phyloP scores from a whole-genome alignment of 345 rosid species.

The Alliaria petiolata region DNA sequence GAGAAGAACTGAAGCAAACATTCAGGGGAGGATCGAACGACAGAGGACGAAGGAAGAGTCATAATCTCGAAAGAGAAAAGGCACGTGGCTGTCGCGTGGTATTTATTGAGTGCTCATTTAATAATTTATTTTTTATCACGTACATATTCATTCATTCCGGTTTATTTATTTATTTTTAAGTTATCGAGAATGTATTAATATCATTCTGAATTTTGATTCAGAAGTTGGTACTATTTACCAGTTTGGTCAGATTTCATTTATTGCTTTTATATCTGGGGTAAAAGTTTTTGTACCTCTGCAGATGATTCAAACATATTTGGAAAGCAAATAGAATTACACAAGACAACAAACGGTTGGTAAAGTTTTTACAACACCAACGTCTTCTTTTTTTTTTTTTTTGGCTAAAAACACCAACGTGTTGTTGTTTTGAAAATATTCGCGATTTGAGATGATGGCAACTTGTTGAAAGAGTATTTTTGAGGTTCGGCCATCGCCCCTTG shows the following conservation, averaged over 20 bases:
- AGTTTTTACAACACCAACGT: background rate
- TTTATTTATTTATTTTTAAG: background rate
- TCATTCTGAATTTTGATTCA: background rate
- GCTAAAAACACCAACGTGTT: too few relatives aligned
- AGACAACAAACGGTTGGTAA: background rate
- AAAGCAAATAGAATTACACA: background rate
- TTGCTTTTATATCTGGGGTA: background rate
- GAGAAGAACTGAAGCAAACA: conserved; percentile 15
- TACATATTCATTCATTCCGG: background rate
- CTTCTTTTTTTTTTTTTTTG: background rate
- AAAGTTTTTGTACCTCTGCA: background rate
- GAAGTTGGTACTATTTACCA: background rate
- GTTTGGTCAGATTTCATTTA: background rate
- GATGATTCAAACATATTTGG: background rate
- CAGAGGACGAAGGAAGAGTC: background rate
- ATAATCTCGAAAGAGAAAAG: background rate
- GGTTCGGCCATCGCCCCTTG: background rate
- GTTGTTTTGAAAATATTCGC: background rate
- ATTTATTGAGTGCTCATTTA: conserved; percentile 6
- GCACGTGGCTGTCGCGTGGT: conserved; percentile 18
- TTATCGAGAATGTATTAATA: background rate
- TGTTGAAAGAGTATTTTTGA: background rate
- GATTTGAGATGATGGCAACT: background rate
- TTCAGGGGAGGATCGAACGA: conserved; percentile 10
- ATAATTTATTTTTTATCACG: background rate